phyloP scores from a whole-genome alignment of 495 filamentous ascomycete genomes.

The Cenococcum geophilum region DNA sequence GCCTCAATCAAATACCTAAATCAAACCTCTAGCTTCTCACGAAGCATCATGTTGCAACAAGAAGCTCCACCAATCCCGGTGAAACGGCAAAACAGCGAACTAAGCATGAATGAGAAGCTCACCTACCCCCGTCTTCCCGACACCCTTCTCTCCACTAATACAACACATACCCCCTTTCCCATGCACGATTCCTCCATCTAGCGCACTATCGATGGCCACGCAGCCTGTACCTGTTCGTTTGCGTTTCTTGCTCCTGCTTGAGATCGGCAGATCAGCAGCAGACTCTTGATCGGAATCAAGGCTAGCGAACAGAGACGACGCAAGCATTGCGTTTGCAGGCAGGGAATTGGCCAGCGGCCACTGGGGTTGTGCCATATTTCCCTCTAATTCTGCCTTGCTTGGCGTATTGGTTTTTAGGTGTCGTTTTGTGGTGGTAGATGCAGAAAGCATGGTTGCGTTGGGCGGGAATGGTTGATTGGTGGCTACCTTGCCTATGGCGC shows the following conservation, averaged over 20 bases:
- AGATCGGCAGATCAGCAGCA: too few species aligned
- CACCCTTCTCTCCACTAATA: slow-evolving; percentile 21
- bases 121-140: slow-evolving; percentile 23
- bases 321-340: neutral
- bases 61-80: neutral
- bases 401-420: too few species aligned
- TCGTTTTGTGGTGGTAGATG: too few species aligned
- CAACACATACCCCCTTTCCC: slow-evolving; percentile 20
- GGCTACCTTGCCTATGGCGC: too few species aligned
- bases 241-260: neutral
- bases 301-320: neutral
- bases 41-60: neutral
- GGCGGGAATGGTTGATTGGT: too few species aligned
- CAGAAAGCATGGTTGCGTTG: too few species aligned
- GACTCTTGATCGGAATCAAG: neutral
- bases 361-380: neutral
- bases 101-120: neutral
- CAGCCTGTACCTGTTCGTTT: slow-evolving; percentile 19
- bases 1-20: too few species aligned
- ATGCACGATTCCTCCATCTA: slow-evolving; percentile 28
- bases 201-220: slow-evolving; percentile 25
- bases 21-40: too few species aligned
- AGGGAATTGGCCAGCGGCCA: neutral
- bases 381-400: neutral
- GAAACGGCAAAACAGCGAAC: too few species aligned